Evolutionary conservation across 1,139 yeast species (phyloP).

Genomic region (Debaryomyces singareniensis): DNA sequence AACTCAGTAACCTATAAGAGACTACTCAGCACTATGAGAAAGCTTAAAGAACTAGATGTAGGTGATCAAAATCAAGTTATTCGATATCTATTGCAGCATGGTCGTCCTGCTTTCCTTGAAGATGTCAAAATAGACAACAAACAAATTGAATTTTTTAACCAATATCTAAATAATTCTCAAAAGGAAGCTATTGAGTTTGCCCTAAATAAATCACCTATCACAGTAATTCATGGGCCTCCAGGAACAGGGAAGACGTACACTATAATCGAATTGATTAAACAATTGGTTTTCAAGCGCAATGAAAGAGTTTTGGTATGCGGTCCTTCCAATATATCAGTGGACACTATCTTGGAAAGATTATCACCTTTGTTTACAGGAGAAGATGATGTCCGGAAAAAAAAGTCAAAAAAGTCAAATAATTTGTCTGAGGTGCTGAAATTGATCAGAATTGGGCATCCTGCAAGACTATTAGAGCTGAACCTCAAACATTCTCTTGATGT

Average conservation of each 20-base stretch:
- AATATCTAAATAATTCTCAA: constrained; percentile 64
- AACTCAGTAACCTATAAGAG: constrained; percentile 68
- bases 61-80: constrained; percentile 30
- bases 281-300: constrained; percentile 48
- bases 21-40: constrained; percentile 75
- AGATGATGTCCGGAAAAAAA: constrained; percentile 9
- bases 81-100: constrained; percentile 26
- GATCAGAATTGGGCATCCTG: constrained; percentile 89
- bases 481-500: constrained; percentile 73
- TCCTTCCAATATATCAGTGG: constrained; percentile 93
- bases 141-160: constrained; percentile 37
- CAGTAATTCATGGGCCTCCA: constrained; percentile 47
- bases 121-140: too few species aligned
- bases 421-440: constrained; percentile 42
- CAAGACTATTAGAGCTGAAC: constrained; percentile 61
- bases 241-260: constrained; percentile 70
- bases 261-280: constrained; percentile 75
- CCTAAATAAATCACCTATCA: constrained; percentile 30
- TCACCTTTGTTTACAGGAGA: constrained; percentile 26
- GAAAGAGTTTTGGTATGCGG: constrained; percentile 86
- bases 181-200: constrained; percentile 36
- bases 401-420: constrained; percentile 6
- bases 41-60: constrained; percentile 44
- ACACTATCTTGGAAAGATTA: constrained; percentile 79
- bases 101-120: constrained; percentile 7